Conservation (phyloP, 768 basidiomycete species). For the Basidioascus undulatus region DNA sequence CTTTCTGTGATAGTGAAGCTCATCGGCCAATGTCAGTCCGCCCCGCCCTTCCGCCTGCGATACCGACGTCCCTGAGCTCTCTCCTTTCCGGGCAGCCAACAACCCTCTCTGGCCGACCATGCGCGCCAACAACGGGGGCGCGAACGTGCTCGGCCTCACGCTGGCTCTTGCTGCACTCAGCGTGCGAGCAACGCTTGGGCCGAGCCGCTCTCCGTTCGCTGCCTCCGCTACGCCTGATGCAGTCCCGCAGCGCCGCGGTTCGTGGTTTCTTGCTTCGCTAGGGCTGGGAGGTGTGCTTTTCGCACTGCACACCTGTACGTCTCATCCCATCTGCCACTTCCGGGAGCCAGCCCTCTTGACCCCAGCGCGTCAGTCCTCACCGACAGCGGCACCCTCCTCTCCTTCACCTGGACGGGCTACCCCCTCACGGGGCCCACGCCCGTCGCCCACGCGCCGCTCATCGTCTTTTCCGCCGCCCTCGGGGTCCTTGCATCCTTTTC, state of each 20-base stretch:
- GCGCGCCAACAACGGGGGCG: slow-evolving; percentile 37
- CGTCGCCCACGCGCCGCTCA: slow-evolving; percentile 42
- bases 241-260: neutral
- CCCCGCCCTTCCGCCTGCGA: no score
- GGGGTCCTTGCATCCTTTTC: slow-evolving; percentile 23
- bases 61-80: no score
- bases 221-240: slow-evolving; percentile 5
- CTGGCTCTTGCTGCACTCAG: slow-evolving; percentile 33
- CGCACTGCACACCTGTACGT: slow-evolving; percentile 42
- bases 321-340: no score
- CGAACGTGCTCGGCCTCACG: slow-evolving; percentile 44
- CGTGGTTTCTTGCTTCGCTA: slow-evolving; percentile 25
- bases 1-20: no score
- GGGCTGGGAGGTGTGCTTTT: slow-evolving; percentile 45
- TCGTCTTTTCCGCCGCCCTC: slow-evolving; percentile 34
- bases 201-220: slow-evolving; percentile 3
- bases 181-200: slow-evolving; percentile 24
- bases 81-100: no score
- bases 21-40: no score
- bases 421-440: slow-evolving; percentile 47
- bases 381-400: slow-evolving; percentile 55
- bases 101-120: slow-evolving; percentile 73
- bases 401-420: slow-evolving; percentile 83
- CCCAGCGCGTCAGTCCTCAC: no score
- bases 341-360: no score